These are phyloP conservation scores for Seiridium cupressi DNA, from an alignment of 2,329 filamentous ascomycete genomes.

Conservation along the genomic window DNA sequence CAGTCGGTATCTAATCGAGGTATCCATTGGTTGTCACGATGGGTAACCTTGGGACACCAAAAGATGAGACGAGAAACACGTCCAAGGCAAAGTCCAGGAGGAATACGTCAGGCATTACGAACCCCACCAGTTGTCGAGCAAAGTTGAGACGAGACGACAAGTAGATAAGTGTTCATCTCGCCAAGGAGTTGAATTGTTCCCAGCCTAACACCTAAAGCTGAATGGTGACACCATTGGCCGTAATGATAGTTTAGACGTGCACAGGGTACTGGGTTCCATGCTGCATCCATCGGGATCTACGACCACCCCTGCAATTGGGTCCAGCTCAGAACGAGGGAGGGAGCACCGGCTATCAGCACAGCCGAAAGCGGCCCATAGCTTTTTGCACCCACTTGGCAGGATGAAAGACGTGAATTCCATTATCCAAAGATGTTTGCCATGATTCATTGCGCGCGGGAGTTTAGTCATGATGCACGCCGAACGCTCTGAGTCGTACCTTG, in stretches of 20 bases:
- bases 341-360: neutral
- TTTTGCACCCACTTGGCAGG: no score
- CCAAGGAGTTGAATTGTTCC: neutral
- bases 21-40: neutral
- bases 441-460: no score
- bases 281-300: neutral
- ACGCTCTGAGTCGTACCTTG: no score
- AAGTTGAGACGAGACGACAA: neutral
- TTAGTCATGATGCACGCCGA: no score
- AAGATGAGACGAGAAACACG: neutral
- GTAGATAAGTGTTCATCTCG: slow-evolving; percentile 1
- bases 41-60: neutral
- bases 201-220: slow-evolving; percentile 2
- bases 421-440: no score
- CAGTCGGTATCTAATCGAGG: neutral
- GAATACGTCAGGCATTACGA: slow-evolving; percentile 7
- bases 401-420: no score
- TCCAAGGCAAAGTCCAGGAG: neutral
- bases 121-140: neutral
- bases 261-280: neutral
- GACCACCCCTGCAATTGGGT: neutral
- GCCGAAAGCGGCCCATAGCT: no score
- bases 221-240: slow-evolving; percentile 3
- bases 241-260: neutral
- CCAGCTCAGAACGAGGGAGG: neutral